Conservation (phyloP, 148 eudicot genomes). For the Rhododendron vialii region DNA sequence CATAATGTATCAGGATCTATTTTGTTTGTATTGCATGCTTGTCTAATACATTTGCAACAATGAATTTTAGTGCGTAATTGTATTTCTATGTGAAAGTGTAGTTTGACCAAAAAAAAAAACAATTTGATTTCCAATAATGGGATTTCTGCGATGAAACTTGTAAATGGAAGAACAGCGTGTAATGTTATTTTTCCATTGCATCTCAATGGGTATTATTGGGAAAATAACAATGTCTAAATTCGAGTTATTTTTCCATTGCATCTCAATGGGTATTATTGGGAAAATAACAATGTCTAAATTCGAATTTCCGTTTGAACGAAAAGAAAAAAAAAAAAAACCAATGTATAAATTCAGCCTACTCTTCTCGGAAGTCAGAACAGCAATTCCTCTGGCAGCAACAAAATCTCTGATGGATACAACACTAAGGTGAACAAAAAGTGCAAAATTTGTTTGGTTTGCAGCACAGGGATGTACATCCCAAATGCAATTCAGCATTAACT, state of each 20-base stretch:
- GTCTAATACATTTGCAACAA: background rate
- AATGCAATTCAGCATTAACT: constrained; percentile 9
- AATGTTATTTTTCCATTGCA: background rate
- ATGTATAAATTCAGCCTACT: background rate
- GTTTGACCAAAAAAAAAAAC: background rate
- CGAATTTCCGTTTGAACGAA: no score
- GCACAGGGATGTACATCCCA: background rate
- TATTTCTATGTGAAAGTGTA: background rate
- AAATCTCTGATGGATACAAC: background rate
- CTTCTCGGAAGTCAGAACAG: background rate
- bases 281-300: background rate
- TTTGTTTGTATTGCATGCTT: background rate
- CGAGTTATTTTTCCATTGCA: background rate
- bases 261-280: background rate
- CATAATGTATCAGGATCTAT: background rate
- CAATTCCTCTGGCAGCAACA: background rate
- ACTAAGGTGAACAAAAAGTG: background rate
- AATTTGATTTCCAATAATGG: background rate
- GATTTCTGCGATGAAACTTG: background rate
- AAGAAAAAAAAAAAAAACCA: no score
- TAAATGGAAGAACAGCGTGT: no score
- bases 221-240: background rate
- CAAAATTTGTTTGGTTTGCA: background rate
- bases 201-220: background rate
- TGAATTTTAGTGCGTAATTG: background rate